phyloP scores from a whole-genome alignment of 192 early-diverging fungal species.

The Backusella liffmaniae region DNA sequence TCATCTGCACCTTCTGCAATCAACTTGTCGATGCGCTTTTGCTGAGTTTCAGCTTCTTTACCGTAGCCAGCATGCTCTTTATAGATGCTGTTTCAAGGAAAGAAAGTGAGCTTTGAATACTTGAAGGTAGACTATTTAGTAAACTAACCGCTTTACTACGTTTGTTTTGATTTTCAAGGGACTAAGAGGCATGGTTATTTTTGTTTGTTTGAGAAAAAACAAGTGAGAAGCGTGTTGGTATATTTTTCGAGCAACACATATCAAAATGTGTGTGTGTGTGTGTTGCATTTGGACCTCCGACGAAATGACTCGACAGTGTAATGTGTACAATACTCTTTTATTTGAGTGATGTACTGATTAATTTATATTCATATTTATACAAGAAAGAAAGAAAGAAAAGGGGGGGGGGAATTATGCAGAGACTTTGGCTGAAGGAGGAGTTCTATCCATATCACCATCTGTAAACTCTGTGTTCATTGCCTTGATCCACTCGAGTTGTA shows the following conservation, averaged over 20 bases:
- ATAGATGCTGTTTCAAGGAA: constrained; percentile 32
- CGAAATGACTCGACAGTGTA: neutral
- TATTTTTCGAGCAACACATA: neutral
- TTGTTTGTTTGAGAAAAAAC: neutral
- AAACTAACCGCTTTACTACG: constrained; percentile 57
- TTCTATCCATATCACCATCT: constrained; percentile 70
- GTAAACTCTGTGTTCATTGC: constrained; percentile 82
- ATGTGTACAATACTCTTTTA: too few species aligned
- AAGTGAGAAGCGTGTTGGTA: neutral
- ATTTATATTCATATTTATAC: neutral
- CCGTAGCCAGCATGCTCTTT: constrained; percentile 53
- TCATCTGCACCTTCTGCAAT: constrained; percentile 50
- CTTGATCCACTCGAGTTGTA: constrained; percentile 92
- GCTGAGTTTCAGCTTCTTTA: constrained; percentile 47
- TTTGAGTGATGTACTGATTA: too few species aligned
- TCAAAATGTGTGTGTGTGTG: neutral
- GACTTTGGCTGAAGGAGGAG: neutral
- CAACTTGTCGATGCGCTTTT: constrained; percentile 53
- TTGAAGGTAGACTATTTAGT: neutral
- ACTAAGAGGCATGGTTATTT: constrained; percentile 42
- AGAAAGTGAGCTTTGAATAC: constrained; percentile 2
- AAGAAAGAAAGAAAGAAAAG: neutral
- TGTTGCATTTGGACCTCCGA: neutral
- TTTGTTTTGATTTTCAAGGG: constrained; percentile 62
- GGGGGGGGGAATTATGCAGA: neutral